Percentiles rank a stretch among this genome's conserved stretches.
Evolutionary conservation across 495 filamentous ascomycete species (phyloP).

Genomic region (Xylaria scruposa): DNA sequence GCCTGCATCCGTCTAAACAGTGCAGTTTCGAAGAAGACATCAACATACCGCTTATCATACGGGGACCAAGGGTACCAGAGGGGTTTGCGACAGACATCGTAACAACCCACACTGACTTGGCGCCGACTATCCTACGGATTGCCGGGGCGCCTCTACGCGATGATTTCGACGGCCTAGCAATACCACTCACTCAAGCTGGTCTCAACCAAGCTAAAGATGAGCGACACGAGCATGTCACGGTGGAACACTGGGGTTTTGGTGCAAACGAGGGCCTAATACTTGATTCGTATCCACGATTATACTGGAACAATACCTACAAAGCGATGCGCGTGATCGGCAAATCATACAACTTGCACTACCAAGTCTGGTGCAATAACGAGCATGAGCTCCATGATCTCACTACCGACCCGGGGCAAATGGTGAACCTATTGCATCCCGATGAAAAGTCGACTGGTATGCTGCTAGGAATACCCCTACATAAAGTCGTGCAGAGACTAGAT

Average conservation of each 20-base stretch:
- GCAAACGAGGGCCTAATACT: conserved; percentile 56
- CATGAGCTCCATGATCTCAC: conserved; percentile 69
- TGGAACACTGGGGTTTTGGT: conserved; percentile 68
- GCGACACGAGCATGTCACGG: conserved; percentile 68
- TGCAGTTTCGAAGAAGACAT: conserved; percentile 78
- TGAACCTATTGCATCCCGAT: conserved; percentile 59
- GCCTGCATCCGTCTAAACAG: conserved; percentile 73
- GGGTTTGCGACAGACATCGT: conserved; percentile 58
- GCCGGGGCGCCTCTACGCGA: conserved; percentile 55
- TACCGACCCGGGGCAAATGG: conserved; percentile 66
- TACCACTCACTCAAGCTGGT: conserved; percentile 51
- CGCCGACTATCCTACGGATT: conserved; percentile 67
- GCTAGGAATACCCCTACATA: conserved; percentile 52
- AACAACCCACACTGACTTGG: conserved; percentile 73
- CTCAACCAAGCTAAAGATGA: conserved; percentile 38
- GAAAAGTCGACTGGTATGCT: conserved; percentile 36
- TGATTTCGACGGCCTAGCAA: conserved; percentile 66
- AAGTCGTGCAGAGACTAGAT: conserved; percentile 61
- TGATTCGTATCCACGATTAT: conserved; percentile 36
- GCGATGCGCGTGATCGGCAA: conserved; percentile 61
- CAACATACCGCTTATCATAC: conserved; percentile 69
- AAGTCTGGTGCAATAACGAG: conserved; percentile 71
- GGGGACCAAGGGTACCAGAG: conserved; percentile 62
- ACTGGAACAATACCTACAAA: conserved; percentile 69
- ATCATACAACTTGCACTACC: conserved; percentile 65